Conservation (phyloP, 2,329 filamentous ascomycete genomes). For the Clarireedia hainanense region DNA sequence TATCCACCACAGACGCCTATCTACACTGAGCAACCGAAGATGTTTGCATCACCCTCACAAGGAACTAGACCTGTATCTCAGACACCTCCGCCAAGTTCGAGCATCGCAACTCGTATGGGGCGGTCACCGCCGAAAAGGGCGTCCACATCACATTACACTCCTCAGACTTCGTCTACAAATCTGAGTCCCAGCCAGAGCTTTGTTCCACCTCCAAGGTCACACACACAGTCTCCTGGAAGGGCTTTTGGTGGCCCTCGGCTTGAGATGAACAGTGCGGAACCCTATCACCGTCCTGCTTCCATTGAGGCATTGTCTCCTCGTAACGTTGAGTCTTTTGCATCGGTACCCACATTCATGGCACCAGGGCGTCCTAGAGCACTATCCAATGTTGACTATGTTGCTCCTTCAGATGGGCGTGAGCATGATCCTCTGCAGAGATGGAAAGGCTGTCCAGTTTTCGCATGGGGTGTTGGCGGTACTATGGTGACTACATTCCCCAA, state of each 20-base stretch:
- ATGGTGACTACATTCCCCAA: slow-evolving; percentile 82
- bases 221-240: slow-evolving; percentile 55
- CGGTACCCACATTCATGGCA: slow-evolving; percentile 11
- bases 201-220: slow-evolving; percentile 48
- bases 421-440: slow-evolving; percentile 78
- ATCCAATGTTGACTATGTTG: slow-evolving; percentile 50
- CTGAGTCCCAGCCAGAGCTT: slow-evolving; percentile 32
- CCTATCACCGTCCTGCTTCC: slow-evolving; percentile 45
- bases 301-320: slow-evolving; percentile 28
- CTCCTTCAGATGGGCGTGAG: slow-evolving; percentile 58
- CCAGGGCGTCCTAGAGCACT: slow-evolving; percentile 39
- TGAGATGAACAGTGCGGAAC: slow-evolving; percentile 30
- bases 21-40: slow-evolving; percentile 15
- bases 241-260: slow-evolving; percentile 41
- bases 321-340: slow-evolving; percentile 7
- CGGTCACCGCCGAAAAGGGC: slow-evolving; percentile 50
- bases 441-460: slow-evolving; percentile 81
- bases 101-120: slow-evolving; percentile 33
- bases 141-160: slow-evolving; percentile 44
- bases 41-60: slow-evolving; percentile 27
- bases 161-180: slow-evolving; percentile 24
- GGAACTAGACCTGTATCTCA: slow-evolving; percentile 31
- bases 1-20: slow-evolving; percentile 23
- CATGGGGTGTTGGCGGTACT: slow-evolving; percentile 80
- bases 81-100: slow-evolving; percentile 42